Evolutionary conservation across 148 eudicot species (phyloP).

Genomic region (Salicornia ramosissima): DNA sequence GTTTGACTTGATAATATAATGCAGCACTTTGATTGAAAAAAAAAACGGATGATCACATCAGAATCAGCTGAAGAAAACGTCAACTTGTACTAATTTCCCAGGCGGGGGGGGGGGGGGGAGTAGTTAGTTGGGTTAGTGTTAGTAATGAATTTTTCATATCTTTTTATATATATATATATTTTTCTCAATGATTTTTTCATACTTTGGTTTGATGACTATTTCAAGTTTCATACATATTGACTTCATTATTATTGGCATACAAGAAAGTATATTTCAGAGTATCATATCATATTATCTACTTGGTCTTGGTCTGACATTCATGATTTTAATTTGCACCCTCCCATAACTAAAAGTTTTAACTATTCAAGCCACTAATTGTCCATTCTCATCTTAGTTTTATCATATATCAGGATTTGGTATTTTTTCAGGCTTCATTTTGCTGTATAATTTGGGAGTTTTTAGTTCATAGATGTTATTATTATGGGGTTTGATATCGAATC

Average conservation of each 20-base stretch:
- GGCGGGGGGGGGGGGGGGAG: too few relatives aligned
- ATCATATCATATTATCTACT: conserved; percentile 22
- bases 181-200: too few relatives aligned
- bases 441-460: not conserved
- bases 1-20: too few relatives aligned
- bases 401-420: not conserved
- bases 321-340: not conserved
- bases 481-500: conserved; percentile 1
- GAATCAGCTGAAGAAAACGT: not conserved
- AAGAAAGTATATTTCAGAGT: conserved; percentile 2
- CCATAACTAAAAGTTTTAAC: not conserved
- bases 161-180: not conserved
- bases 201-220: not conserved
- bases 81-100: not conserved
- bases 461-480: not conserved
- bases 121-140: not conserved
- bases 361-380: not conserved
- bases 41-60: not conserved
- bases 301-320: conserved; percentile 13
- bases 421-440: not conserved
- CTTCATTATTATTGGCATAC: conserved; percentile 6
- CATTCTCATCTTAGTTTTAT: too few relatives aligned
- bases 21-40: too few relatives aligned
- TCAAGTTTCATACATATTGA: conserved; percentile 10
- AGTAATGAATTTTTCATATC: not conserved